These are phyloP conservation scores for Fusarium concolor DNA, from an alignment of 2,329 filamentous ascomycete species.

Conservation along the genomic window DNA sequence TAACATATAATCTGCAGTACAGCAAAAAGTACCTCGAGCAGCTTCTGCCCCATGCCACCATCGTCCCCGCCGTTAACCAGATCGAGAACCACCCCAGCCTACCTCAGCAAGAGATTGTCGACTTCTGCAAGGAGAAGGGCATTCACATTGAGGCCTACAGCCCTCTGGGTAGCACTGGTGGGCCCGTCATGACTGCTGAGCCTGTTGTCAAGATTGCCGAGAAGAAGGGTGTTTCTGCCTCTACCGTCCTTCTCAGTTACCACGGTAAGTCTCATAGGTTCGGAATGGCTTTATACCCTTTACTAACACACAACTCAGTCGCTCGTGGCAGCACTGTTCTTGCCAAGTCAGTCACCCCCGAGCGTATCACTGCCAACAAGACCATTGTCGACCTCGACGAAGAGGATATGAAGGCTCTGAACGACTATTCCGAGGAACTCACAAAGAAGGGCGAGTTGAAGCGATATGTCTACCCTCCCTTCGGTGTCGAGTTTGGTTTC, in stretches of 20 bases:
- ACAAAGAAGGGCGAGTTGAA: slow-evolving; percentile 63
- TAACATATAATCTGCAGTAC: slow-evolving; percentile 55
- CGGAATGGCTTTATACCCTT: background rate
- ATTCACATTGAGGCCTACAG: slow-evolving; percentile 81
- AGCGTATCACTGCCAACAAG: slow-evolving; percentile 76
- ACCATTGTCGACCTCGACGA: slow-evolving; percentile 73
- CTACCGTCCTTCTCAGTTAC: slow-evolving; percentile 76
- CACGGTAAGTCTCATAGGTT: slow-evolving; percentile 65
- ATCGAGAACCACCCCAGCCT: slow-evolving; percentile 80
- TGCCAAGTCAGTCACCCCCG: slow-evolving; percentile 76
- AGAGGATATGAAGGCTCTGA: slow-evolving; percentile 70
- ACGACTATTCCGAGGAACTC: slow-evolving; percentile 65
- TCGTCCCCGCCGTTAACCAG: slow-evolving; percentile 76
- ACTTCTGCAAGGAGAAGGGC: slow-evolving; percentile 74
- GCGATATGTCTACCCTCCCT: slow-evolving; percentile 76
- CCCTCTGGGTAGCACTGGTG: slow-evolving; percentile 72
- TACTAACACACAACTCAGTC: slow-evolving; percentile 59
- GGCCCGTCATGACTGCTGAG: slow-evolving; percentile 72
- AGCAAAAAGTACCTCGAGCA: slow-evolving; percentile 67
- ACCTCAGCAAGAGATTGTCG: slow-evolving; percentile 77
- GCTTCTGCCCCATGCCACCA: slow-evolving; percentile 61
- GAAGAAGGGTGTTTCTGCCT: slow-evolving; percentile 70
- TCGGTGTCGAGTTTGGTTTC: slow-evolving; percentile 76
- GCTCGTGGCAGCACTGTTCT: slow-evolving; percentile 76
- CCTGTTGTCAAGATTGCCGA: slow-evolving; percentile 72